Conservation (phyloP, 1,284 basidiomycete species). For the Moniliophthora roreri region DNA sequence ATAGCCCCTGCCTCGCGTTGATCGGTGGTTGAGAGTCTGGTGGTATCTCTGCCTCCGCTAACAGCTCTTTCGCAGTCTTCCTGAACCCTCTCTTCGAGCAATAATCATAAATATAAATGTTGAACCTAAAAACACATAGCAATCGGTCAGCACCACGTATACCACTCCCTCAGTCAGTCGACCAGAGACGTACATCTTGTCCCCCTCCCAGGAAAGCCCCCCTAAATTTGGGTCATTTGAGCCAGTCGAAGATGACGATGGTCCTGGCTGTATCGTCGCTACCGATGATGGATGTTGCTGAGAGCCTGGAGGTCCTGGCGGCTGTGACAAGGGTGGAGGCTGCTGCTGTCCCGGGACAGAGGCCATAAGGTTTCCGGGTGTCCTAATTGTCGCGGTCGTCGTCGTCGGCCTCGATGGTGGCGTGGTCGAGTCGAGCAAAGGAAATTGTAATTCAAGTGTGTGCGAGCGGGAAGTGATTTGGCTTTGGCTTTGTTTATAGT, state of each 20-base stretch:
- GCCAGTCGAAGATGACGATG: not conserved
- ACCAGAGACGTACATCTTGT: constrained; percentile 41
- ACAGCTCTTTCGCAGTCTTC: constrained; percentile 66
- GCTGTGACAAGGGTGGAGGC: not conserved
- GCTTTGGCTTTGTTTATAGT: too few relatives aligned
- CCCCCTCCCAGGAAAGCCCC: constrained; percentile 45
- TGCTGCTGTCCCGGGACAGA: constrained; percentile 1
- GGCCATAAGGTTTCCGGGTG: not conserved
- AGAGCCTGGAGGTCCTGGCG: not conserved
- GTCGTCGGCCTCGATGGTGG: constrained; percentile 1
- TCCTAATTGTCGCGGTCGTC: not conserved
- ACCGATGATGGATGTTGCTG: not conserved
- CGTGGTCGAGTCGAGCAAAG: not conserved
- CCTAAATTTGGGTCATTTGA: constrained; percentile 5
- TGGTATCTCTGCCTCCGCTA: constrained; percentile 61
- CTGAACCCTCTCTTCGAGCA: constrained; percentile 73
- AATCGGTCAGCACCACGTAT: constrained; percentile 30
- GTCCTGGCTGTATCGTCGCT: not conserved
- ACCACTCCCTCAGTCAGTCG: constrained; percentile 9
- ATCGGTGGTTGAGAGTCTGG: constrained; percentile 67
- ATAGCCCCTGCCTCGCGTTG: constrained; percentile 75
- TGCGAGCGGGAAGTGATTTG: too few relatives aligned
- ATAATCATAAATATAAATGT: constrained; percentile 84
- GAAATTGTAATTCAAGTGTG: too few relatives aligned
- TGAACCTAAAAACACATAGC: constrained; percentile 57